Evolutionary conservation across 129 eudicot species (phyloP).

Genomic region (Deinandra increscens): DNA sequence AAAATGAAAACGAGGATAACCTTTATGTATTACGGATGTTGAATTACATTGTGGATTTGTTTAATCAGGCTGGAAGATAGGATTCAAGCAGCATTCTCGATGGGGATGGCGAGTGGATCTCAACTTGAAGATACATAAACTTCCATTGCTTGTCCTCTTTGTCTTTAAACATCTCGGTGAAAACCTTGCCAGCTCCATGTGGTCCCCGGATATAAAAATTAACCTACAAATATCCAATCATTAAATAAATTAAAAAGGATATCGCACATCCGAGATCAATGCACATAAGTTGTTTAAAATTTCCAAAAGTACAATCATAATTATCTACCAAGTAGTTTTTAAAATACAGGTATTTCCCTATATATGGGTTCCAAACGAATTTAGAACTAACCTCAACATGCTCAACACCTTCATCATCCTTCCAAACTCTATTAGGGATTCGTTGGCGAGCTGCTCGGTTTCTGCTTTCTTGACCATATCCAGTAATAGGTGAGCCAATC

Average conservation of each 20-base stretch:
- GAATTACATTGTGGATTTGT: slow-evolving; percentile 10
- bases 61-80: slow-evolving; percentile 62
- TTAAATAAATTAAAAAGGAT: not conserved
- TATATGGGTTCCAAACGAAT: not conserved
- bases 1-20: not conserved
- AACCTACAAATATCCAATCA: slow-evolving; percentile 41
- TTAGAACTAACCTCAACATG: slow-evolving; percentile 68
- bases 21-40: slow-evolving; percentile 19
- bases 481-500: slow-evolving; percentile 87
- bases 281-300: not conserved
- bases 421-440: slow-evolving; percentile 72
- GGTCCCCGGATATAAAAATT: slow-evolving; percentile 86
- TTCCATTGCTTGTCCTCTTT: slow-evolving; percentile 84
- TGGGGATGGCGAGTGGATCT: slow-evolving; percentile 66
- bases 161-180: slow-evolving; percentile 81
- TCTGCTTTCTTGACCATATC: slow-evolving; percentile 89
- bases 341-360: not conserved
- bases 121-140: slow-evolving; percentile 78
- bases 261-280: not conserved
- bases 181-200: slow-evolving; percentile 83
- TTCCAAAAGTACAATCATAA: not conserved
- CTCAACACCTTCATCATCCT: slow-evolving; percentile 84
- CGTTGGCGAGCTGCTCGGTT: slow-evolving; percentile 94
- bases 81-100: slow-evolving; percentile 84
- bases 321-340: not conserved